These are phyloP conservation scores for Kandelia obovata DNA, from an alignment of 345 rosid species.

Conservation along the genomic window DNA sequence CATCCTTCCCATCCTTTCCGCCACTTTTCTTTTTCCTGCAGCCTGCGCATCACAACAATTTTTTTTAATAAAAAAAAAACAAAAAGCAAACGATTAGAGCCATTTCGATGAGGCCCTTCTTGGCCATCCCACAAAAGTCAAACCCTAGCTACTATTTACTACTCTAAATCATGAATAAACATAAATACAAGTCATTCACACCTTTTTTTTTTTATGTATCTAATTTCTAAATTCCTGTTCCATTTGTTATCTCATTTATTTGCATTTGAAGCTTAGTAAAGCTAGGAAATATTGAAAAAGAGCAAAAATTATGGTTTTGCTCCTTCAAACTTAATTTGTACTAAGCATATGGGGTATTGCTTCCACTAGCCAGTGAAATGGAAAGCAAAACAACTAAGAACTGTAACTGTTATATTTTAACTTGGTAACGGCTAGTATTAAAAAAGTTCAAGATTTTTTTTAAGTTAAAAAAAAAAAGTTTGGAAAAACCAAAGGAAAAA, in stretches of 20 bases:
- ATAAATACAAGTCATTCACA: neutral
- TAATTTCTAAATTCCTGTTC: neutral
- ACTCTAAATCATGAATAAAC: slow-evolving; percentile 10
- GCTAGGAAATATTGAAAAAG: neutral
- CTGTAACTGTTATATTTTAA: too few relatives aligned
- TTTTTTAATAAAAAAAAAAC: neutral
- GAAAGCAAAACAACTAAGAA: too few relatives aligned
- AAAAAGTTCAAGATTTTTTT: too few relatives aligned
- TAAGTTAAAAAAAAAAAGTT: neutral
- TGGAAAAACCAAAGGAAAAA: neutral
- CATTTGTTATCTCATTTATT: neutral
- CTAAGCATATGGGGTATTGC: too few relatives aligned
- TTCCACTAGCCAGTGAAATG: too few relatives aligned
- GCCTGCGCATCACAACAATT: slow-evolving; percentile 26
- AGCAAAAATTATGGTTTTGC: neutral
- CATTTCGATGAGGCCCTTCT: slow-evolving; percentile 40
- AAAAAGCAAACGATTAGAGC: slow-evolving; percentile 34
- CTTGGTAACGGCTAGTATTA: too few relatives aligned
- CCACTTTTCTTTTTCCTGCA: slow-evolving; percentile 58
- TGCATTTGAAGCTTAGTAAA: slow-evolving; percentile 1
- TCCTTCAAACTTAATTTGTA: neutral
- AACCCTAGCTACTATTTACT: slow-evolving; percentile 29
- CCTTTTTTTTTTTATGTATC: neutral
- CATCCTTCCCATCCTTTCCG: slow-evolving; percentile 78
- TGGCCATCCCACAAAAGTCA: slow-evolving; percentile 17